Conservation (phyloP, 495 filamentous ascomycete genomes). For the Podospora sp. region DNA sequence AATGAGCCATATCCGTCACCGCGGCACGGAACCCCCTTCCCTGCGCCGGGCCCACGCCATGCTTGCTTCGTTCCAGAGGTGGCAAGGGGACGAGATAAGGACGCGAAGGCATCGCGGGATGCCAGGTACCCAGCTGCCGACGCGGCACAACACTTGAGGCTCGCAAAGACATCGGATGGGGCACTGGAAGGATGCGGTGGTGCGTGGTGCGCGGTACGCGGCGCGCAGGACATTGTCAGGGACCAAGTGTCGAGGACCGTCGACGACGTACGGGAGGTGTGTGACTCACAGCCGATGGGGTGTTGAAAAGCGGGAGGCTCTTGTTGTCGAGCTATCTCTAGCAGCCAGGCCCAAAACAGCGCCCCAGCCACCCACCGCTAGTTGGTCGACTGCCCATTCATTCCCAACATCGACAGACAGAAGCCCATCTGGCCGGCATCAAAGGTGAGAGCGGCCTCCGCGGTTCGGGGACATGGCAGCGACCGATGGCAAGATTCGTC, state of each 20-base stretch:
- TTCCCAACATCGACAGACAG: neutral
- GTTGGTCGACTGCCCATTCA: neutral
- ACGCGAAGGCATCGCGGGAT: constrained; percentile 2
- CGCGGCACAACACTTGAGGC: constrained; percentile 1
- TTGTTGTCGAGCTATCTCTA: neutral
- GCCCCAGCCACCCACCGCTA: constrained; percentile 5
- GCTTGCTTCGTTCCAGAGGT: neutral
- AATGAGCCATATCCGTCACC: constrained; percentile 11
- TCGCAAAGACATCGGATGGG: constrained; percentile 16
- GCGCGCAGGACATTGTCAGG: neutral
- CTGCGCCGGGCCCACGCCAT: neutral
- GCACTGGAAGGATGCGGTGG: constrained; percentile 1
- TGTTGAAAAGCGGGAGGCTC: constrained; percentile 18
- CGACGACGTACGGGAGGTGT: constrained; percentile 12
- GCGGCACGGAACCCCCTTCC: neutral
- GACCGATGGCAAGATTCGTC: neutral
- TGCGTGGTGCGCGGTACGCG: constrained; percentile 3
- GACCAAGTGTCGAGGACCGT: neutral
- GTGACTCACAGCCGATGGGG: constrained; percentile 11
- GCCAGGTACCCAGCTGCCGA: constrained; percentile 7
- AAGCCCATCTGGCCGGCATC: neutral
- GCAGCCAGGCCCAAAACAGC: neutral
- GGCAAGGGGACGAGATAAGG: constrained; percentile 9
- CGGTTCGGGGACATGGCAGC: neutral
- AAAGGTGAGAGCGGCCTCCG: constrained; percentile 1